Base-by-base conservation (phyloP, 768 basidiomycete genomes). In the Mycena amicta region DNA sequence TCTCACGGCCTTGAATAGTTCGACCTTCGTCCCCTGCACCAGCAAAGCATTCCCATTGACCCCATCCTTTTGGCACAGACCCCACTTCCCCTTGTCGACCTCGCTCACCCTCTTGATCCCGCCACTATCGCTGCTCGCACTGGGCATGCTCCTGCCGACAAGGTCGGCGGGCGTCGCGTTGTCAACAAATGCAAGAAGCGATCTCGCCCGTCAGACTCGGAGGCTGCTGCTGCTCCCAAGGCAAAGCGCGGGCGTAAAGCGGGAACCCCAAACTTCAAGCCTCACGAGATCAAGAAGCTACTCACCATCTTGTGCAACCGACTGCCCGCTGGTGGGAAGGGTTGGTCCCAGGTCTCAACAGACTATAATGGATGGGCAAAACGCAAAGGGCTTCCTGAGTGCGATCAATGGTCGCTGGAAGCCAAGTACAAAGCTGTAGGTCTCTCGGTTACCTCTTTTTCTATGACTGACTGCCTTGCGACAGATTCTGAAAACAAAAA, bases 401-500 rank as follows among this genome's bases (percentile, higher is more conserved):
- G 45, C 5, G 5, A 25, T 5, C 8, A 18, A 6, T 30, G 30
- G 13, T 29, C 43, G 25, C 29, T 55, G 4, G 45, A 55, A 22
- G 46, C 40, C 20, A 55, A 55, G 30, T 55, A 20, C 31, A 45
- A 55, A 40, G 6, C 26, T 23, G 43, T 55, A 29, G 12, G 54
- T 23, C 22, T 45, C 28, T 25, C 28, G 27, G 3, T 11, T 27
- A 15, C 29, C 25, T 25, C n/a, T 4, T 6, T 41, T 4, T 22
- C 8, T 13, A 22, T 23, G 22, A n/a, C 4, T 31, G 8, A 45
- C 43, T 45, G 43, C 27, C 5, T 3, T 26, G 27, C 28, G 29
- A 4, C 37, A 56, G 55, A 31, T 49, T 20, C 30, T 49, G 2
- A 49, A 50, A 26, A 3, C 33, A 2, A 56, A 58, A 23, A 58